Evolutionary conservation across 1,284 basidiomycete species (phyloP).

Genomic region (Marasmius oreades): DNA sequence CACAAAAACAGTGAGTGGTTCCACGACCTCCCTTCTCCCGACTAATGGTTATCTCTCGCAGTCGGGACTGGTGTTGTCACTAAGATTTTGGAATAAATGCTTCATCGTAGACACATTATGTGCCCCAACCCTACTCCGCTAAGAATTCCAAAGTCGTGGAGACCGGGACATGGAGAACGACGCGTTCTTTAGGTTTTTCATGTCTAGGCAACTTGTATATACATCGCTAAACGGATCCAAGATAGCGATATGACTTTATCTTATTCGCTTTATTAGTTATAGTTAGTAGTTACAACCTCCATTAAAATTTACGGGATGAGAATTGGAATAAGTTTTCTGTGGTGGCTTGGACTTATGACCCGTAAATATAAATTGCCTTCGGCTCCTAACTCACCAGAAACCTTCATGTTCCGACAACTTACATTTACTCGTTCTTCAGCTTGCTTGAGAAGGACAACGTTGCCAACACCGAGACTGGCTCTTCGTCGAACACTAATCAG

Average conservation of each 20-base stretch:
- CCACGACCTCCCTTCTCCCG: constrained; percentile 1
- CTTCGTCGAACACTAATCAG: constrained; percentile 26
- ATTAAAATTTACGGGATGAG: too few species aligned
- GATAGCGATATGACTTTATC: too few species aligned
- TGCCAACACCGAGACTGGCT: neutral
- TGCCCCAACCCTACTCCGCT: neutral
- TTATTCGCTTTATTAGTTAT: too few species aligned
- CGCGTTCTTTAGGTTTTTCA: too few species aligned
- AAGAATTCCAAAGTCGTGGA: neutral
- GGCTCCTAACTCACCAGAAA: neutral
- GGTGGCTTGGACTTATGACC: too few species aligned
- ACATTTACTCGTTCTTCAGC: constrained; percentile 8
- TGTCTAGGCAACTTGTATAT: too few species aligned
- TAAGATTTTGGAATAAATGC: constrained; percentile 59
- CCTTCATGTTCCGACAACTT: constrained; percentile 4
- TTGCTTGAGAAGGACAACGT: neutral
- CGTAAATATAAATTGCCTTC: neutral
- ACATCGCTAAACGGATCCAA: too few species aligned
- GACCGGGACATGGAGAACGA: neutral
- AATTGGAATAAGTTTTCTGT: too few species aligned
- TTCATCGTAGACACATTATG: constrained; percentile 4
- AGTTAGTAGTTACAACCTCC: too few species aligned
- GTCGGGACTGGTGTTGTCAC: constrained; percentile 92
- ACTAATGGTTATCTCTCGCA: constrained; percentile 24
- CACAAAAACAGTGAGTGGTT: constrained; percentile 79